A percentile compares a stretch with the other conserved stretches of the same genome.
Conservation (phyloP, 2,329 filamentous ascomycete species). For the Westerdykella aurantiaca region DNA sequence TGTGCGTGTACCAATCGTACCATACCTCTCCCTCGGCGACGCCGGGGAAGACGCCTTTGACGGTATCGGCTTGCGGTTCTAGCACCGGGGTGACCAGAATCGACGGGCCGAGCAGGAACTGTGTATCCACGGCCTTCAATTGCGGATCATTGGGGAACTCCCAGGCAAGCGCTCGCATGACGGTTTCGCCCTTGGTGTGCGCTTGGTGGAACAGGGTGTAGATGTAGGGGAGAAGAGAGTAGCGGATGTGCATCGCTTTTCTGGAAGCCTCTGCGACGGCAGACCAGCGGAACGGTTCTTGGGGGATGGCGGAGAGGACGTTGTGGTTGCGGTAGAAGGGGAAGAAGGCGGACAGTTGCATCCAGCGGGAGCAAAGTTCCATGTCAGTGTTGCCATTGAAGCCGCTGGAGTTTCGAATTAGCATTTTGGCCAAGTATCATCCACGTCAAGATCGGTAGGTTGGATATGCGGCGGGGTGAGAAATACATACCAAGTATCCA, state of each 20-base stretch:
- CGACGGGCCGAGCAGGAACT: constrained; percentile 64
- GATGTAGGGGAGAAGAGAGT: constrained; percentile 65
- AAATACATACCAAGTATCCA: constrained; percentile 43
- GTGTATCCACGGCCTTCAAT: constrained; percentile 60
- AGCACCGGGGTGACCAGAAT: constrained; percentile 65
- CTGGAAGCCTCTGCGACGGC: constrained; percentile 60
- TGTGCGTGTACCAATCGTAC: constrained; percentile 77
- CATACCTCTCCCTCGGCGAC: constrained; percentile 55
- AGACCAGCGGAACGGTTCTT: constrained; percentile 68
- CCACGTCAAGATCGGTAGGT: neutral
- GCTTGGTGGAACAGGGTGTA: constrained; percentile 68
- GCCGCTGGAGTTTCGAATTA: constrained; percentile 36
- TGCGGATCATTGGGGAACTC: constrained; percentile 67
- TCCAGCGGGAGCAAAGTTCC: constrained; percentile 69
- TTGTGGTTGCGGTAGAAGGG: constrained; percentile 78
- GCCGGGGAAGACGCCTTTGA: constrained; percentile 66
- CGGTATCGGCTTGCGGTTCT: constrained; percentile 54
- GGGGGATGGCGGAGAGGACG: constrained; percentile 51
- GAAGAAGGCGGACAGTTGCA: constrained; percentile 68
- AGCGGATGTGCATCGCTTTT: constrained; percentile 64
- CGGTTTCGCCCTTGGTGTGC: constrained; percentile 60
- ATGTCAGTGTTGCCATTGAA: constrained; percentile 62
- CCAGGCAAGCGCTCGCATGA: constrained; percentile 69
- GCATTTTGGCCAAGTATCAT: too few relatives aligned
- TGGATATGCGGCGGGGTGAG: constrained; percentile 56